Conservation (phyloP, 1,284 basidiomycete genomes). For the Trametes hirsuta region DNA sequence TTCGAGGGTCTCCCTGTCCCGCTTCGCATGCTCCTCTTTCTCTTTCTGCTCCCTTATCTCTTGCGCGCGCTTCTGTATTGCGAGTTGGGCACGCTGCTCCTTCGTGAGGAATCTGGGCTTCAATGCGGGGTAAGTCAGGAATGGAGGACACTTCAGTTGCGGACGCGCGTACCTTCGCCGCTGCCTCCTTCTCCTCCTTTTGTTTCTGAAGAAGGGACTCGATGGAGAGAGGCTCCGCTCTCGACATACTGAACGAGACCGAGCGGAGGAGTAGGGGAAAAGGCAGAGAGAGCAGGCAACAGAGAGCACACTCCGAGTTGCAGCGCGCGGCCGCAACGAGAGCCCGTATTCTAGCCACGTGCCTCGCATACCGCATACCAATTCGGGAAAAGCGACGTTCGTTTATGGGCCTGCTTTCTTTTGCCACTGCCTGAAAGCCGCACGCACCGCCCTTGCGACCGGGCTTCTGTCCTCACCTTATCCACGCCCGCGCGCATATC, state of each 20-base stretch:
- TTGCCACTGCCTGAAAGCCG: slow-evolving; percentile 16
- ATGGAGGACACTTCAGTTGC: background rate
- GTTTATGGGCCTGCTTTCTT: slow-evolving; percentile 13
- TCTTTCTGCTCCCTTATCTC: slow-evolving; percentile 75
- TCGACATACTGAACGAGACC: slow-evolving; percentile 4
- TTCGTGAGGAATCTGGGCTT: slow-evolving; percentile 91
- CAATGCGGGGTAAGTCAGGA: slow-evolving; percentile 1
- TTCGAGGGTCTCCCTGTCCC: slow-evolving; percentile 73
- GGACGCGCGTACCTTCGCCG: slow-evolving; percentile 69
- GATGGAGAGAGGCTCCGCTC: slow-evolving; percentile 75
- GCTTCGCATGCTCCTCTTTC: slow-evolving; percentile 56
- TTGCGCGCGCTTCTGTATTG: slow-evolving; percentile 82
- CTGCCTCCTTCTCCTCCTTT: slow-evolving; percentile 84
- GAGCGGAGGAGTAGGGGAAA: background rate
- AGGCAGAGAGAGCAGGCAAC: background rate
- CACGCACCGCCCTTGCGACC: background rate
- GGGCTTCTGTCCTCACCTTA: background rate
- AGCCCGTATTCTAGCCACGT: slow-evolving; percentile 13
- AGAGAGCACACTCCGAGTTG: background rate
- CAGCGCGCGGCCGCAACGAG: slow-evolving; percentile 3
- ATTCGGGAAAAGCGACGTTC: slow-evolving; percentile 14
- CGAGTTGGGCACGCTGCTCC: slow-evolving; percentile 86
- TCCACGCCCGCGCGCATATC: background rate
- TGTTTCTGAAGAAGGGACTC: slow-evolving; percentile 87
- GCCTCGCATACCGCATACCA: slow-evolving; percentile 5